Conservation (phyloP, 441 rosid genomes). For the Euphorbia neoarborescens region DNA sequence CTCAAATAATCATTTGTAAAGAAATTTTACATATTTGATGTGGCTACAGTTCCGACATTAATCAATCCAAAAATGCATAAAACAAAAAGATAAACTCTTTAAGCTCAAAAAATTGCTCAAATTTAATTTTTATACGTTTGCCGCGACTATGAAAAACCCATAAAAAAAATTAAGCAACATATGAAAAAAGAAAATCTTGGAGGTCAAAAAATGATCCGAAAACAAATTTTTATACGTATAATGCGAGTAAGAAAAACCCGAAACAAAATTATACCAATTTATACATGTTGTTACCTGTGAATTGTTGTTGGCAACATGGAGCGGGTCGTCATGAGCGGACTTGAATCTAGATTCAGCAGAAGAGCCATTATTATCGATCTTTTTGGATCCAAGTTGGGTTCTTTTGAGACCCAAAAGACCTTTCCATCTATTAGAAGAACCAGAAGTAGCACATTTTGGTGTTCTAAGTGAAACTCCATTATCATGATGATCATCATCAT, state of each 20-base stretch:
- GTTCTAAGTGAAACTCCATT: slow-evolving; percentile 37
- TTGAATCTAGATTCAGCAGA: slow-evolving; percentile 31
- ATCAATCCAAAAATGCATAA: background rate
- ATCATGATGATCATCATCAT: slow-evolving; percentile 28
- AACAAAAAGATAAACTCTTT: background rate
- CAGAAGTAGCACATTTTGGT: slow-evolving; percentile 38
- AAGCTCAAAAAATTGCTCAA: too few relatives aligned
- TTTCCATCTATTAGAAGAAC: slow-evolving; percentile 64
- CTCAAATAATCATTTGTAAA: background rate
- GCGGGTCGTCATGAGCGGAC: slow-evolving; percentile 31
- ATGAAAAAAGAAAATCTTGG: background rate
- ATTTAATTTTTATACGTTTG: too few relatives aligned
- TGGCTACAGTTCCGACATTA: background rate
- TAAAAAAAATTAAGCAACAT: background rate
- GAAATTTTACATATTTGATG: background rate
- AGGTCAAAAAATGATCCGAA: background rate
- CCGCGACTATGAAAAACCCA: too few relatives aligned
- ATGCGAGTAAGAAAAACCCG: too few relatives aligned
- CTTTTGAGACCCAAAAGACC: slow-evolving; percentile 68
- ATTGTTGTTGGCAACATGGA: slow-evolving; percentile 31
- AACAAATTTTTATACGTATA: background rate
- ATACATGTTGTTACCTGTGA: slow-evolving; percentile 36
- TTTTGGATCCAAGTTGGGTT: slow-evolving; percentile 61
- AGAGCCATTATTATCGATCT: slow-evolving; percentile 31
- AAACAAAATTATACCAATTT: too few relatives aligned